A percentile compares a stretch with the other conserved stretches of the same genome.
Conservation (phyloP, 495 filamentous ascomycete species). For the Aspergillus campestris region DNA sequence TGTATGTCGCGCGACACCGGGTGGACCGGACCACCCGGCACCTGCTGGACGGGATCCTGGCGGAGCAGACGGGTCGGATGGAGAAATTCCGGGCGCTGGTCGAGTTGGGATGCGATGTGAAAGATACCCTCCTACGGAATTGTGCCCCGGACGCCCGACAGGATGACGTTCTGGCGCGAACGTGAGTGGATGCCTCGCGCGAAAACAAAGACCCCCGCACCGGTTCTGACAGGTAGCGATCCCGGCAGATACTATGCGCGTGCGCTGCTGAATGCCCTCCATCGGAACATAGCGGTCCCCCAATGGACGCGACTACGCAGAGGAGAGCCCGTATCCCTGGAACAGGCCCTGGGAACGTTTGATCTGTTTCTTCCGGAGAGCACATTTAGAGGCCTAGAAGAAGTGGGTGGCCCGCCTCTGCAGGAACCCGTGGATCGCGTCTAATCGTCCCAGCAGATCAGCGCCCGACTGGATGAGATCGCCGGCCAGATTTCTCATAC, state of each 20-base stretch:
- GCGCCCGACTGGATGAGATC: slow-evolving; percentile 52
- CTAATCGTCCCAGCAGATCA: slow-evolving; percentile 40
- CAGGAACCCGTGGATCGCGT: not conserved
- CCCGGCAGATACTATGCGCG: slow-evolving; percentile 60
- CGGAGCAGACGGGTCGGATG: slow-evolving; percentile 58
- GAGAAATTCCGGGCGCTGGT: slow-evolving; percentile 60
- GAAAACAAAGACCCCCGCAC: not conserved
- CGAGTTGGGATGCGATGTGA: slow-evolving; percentile 72
- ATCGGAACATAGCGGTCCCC: slow-evolving; percentile 67
- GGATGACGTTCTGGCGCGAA: slow-evolving; percentile 74
- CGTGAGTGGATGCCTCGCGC: slow-evolving; percentile 38
- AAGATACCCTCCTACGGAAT: slow-evolving; percentile 70
- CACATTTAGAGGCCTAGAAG: slow-evolving; percentile 59
- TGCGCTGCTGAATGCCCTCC: slow-evolving; percentile 66
- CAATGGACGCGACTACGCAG: slow-evolving; percentile 57
- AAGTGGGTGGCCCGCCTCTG: slow-evolving; percentile 38
- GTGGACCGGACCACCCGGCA: slow-evolving; percentile 46
- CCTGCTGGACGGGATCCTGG: slow-evolving; percentile 62
- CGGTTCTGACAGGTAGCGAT: slow-evolving; percentile 2
- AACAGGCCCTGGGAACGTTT: slow-evolving; percentile 68
- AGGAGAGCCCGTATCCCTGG: slow-evolving; percentile 50
- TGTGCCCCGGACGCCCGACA: slow-evolving; percentile 45
- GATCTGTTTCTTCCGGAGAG: slow-evolving; percentile 79
- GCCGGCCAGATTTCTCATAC: slow-evolving; percentile 42
- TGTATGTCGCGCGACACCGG: slow-evolving; percentile 54